A percentile compares a stretch with the other conserved stretches of the same genome.
Conservation (phyloP, 805 yeast species). For the Dipodascopsis uninucleata region DNA sequence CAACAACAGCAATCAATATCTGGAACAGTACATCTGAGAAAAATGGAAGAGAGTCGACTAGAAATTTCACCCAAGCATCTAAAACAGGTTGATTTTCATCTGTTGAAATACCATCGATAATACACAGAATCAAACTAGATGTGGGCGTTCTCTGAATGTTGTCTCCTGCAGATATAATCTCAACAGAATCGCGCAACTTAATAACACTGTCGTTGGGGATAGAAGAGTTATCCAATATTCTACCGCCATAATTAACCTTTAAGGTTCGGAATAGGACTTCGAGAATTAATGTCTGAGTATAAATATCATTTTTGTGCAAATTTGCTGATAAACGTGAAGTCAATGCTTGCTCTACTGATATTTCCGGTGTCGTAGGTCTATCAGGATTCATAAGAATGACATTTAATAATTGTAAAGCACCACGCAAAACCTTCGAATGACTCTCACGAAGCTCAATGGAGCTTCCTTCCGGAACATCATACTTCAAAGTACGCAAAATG, state of each 20-base stretch:
- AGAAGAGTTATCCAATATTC: constrained; percentile 13
- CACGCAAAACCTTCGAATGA: constrained; percentile 23
- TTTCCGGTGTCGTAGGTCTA: constrained; percentile 14
- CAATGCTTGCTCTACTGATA: constrained; percentile 25
- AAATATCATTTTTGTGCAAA: constrained; percentile 22
- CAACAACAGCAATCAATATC: constrained; percentile 52
- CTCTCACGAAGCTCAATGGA: constrained; percentile 25
- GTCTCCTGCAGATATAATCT: constrained; percentile 5
- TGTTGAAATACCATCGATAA: constrained; percentile 48
- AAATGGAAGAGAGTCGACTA: constrained; percentile 50
- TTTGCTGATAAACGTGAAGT: constrained; percentile 22
- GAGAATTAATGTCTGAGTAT: constrained; percentile 24
- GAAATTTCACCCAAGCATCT: constrained; percentile 48
- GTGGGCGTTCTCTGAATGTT: constrained; percentile 18
- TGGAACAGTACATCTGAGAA: constrained; percentile 53
- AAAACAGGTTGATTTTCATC: constrained; percentile 45
- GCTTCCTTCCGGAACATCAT: constrained; percentile 25
- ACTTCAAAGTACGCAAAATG: constrained; percentile 24
- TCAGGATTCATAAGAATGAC: constrained; percentile 22
- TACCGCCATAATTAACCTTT: constrained; percentile 24
- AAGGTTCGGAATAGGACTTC: constrained; percentile 25
- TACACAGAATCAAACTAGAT: constrained; percentile 37
- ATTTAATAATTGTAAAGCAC: constrained; percentile 25
- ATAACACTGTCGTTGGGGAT: constrained; percentile 23
- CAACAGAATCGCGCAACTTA: constrained; percentile 25